These are phyloP conservation scores for Blastomyces parvus DNA, from an alignment of 2,329 filamentous ascomycete genomes.

Conservation along the genomic window DNA sequence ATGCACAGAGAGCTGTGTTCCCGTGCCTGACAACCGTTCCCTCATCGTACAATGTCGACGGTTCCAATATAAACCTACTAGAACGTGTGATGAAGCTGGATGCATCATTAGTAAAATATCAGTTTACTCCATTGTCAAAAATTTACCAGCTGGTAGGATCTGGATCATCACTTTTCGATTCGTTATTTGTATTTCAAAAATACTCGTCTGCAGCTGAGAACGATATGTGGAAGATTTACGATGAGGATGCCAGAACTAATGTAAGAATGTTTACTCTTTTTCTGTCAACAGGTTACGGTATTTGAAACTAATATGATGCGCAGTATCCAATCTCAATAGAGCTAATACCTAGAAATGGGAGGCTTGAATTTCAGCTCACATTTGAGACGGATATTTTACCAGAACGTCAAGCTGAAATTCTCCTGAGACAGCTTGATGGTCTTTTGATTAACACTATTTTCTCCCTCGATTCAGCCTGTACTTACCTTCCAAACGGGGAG, in stretches of 20 bases:
- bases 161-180: slow-evolving; percentile 66
- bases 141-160: slow-evolving; percentile 63
- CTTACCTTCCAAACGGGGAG: slow-evolving; percentile 29
- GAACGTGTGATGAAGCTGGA: slow-evolving; percentile 57
- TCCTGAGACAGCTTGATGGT: slow-evolving; percentile 64
- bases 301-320: slow-evolving; percentile 13
- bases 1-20: slow-evolving; percentile 54
- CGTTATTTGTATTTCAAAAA: slow-evolving; percentile 75
- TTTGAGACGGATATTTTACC: slow-evolving; percentile 58
- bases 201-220: slow-evolving; percentile 23
- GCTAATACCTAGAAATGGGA: slow-evolving; percentile 49
- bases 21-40: slow-evolving; percentile 79
- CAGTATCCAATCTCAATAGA: slow-evolving; percentile 72
- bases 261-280: slow-evolving; percentile 23
- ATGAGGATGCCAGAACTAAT: slow-evolving; percentile 62
- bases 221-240: slow-evolving; percentile 49
- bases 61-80: slow-evolving; percentile 50
- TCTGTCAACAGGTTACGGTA: neutral
- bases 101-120: slow-evolving; percentile 55
- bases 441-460: slow-evolving; percentile 52
- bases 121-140: slow-evolving; percentile 59
- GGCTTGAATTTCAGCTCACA: slow-evolving; percentile 56
- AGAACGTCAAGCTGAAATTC: slow-evolving; percentile 52
- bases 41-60: slow-evolving; percentile 48
- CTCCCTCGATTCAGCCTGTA: slow-evolving; percentile 34